Evolutionary conservation across 805 yeast genomes (phyloP).

Genomic region (Huiozyma sinensis): DNA sequence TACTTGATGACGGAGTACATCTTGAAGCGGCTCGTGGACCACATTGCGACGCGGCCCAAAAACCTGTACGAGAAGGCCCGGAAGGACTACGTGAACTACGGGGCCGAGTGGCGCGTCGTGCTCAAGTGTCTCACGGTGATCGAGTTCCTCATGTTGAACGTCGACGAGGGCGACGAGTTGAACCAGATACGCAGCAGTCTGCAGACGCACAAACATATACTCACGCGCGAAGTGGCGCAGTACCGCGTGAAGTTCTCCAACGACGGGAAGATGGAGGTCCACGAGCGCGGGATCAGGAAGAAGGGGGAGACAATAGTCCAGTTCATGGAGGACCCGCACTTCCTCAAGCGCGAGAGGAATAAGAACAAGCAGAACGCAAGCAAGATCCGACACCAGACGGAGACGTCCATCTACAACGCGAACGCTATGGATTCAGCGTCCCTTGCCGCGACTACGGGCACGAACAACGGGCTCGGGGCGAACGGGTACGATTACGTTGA

Average conservation of each 20-base stretch:
- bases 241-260: slow-evolving; percentile 24
- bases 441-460: slow-evolving; percentile 19
- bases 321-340: slow-evolving; percentile 21
- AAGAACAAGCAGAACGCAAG: slow-evolving; percentile 20
- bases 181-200: slow-evolving; percentile 25
- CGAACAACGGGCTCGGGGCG: slow-evolving; percentile 6
- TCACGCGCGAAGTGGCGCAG: slow-evolving; percentile 22
- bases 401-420: slow-evolving; percentile 16
- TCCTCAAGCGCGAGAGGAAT: slow-evolving; percentile 23
- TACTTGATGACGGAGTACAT: slow-evolving; percentile 28
- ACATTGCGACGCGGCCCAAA: slow-evolving; percentile 28
- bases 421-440: slow-evolving; percentile 13
- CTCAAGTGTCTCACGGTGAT: slow-evolving; percentile 29
- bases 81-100: slow-evolving; percentile 32
- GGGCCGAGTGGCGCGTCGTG: slow-evolving; percentile 33
- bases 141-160: slow-evolving; percentile 27
- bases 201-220: slow-evolving; percentile 25
- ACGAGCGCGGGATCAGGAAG: slow-evolving; percentile 28
- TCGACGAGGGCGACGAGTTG: slow-evolving; percentile 25
- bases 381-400: slow-evolving; percentile 22
- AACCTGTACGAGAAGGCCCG: slow-evolving; percentile 30
- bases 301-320: slow-evolving; percentile 25
- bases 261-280: slow-evolving; percentile 31
- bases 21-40: slow-evolving; percentile 28
- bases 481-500: slow-evolving; percentile 3